Percentiles rank a stretch among this genome's conserved stretches.
Evolutionary conservation across 306 rosid species (phyloP).

Genomic region (Acacia acuminata): DNA sequence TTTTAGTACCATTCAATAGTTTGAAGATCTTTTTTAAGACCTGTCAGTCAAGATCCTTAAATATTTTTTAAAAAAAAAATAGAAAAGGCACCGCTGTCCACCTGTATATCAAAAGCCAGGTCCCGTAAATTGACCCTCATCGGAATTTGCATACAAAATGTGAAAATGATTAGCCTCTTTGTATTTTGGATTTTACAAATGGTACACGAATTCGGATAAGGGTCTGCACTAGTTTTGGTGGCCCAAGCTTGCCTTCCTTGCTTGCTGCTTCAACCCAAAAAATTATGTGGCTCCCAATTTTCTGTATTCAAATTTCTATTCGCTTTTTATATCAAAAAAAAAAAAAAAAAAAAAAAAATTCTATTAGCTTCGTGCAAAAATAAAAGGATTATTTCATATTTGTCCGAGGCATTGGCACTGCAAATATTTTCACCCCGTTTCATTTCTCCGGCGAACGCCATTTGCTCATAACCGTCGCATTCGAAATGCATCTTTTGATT

Average conservation of each 20-base stretch:
- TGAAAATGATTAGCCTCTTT: background rate
- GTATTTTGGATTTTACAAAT: background rate
- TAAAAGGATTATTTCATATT: background rate
- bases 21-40: no score
- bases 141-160: background rate
- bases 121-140: background rate
- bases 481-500: background rate
- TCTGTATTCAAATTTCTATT: conserved; percentile 13
- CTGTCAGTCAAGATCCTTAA: no score
- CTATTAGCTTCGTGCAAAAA: conserved; percentile 11
- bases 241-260: background rate
- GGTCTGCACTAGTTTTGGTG: background rate
- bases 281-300: conserved; percentile 24
- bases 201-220: background rate
- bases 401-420: no score
- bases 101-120: no score
- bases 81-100: no score
- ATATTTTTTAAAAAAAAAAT: no score
- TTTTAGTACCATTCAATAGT: no score
- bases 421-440: background rate
- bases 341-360: no score
- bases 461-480: background rate
- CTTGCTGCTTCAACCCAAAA: background rate
- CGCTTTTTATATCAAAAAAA: no score
- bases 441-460: background rate